Percentiles rank a stretch among this genome's conserved stretches.
These are phyloP conservation scores for Ephemerocybe angulata DNA, from an alignment of 768 basidiomycete genomes.

Conservation along the genomic window DNA sequence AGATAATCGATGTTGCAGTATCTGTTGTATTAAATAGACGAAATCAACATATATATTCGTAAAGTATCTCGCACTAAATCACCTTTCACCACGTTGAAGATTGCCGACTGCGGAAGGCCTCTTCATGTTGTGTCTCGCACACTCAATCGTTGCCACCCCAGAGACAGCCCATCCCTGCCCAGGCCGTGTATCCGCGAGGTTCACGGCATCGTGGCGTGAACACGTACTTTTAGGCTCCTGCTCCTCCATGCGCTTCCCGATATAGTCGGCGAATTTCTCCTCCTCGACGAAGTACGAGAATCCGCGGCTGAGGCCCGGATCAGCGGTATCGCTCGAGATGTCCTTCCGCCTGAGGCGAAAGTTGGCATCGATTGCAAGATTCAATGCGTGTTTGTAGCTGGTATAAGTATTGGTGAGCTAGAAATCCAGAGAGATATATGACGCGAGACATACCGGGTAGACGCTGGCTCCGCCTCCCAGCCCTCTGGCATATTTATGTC, in stretches of 20 bases:
- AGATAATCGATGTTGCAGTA: no score
- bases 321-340: constrained; percentile 1
- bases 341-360: background rate
- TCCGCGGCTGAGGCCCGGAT: constrained; percentile 12
- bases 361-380: background rate
- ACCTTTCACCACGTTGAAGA: constrained; percentile 32
- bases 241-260: background rate
- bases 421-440: background rate
- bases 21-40: no score
- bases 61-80: no score
- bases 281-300: constrained; percentile 14
- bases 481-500: constrained; percentile 7
- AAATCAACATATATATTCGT: no score
- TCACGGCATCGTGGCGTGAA: constrained; percentile 25
- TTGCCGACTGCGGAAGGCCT: constrained; percentile 23
- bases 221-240: constrained; percentile 21
- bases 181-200: constrained; percentile 17
- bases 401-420: no score
- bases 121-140: constrained; percentile 28
- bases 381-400: background rate
- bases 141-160: constrained; percentile 26
- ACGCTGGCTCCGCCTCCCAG: background rate
- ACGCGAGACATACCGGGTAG: background rate
- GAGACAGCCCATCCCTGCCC: constrained; percentile 20
- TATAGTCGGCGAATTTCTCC: constrained; percentile 7